Conservation (phyloP, 257 asterid genomes). For the Misopates orontium region DNA sequence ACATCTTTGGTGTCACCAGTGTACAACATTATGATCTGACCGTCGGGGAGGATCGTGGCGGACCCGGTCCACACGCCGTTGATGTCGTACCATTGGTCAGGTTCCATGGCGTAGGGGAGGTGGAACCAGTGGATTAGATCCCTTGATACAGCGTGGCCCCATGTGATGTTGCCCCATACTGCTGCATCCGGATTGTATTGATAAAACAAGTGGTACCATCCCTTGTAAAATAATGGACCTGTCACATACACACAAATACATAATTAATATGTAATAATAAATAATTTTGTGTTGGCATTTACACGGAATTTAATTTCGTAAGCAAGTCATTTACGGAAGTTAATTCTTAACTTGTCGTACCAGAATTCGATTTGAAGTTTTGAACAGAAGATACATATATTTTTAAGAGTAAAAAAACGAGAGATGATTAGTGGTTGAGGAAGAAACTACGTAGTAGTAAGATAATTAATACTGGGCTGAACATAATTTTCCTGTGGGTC, state of each 20-base stretch:
- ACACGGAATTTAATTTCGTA: background rate
- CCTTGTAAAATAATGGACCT: constrained; percentile 82
- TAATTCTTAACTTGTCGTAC: background rate
- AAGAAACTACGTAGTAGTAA: background rate
- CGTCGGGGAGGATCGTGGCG: constrained; percentile 74
- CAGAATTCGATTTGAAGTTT: background rate
- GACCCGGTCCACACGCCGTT: constrained; percentile 95
- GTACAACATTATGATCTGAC: constrained; percentile 66
- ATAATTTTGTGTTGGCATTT: no score
- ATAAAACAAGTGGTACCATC: constrained; percentile 87
- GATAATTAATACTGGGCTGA: background rate
- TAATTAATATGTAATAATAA: no score
- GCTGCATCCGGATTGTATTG: constrained; percentile 86
- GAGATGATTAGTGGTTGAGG: no score
- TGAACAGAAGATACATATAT: no score
- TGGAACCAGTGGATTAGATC: constrained; percentile 79
- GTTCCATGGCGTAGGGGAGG: constrained; percentile 69
- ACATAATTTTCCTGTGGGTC: no score
- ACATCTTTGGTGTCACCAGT: constrained; percentile 60
- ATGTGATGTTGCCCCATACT: constrained; percentile 75
- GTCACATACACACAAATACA: background rate
- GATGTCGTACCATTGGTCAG: constrained; percentile 68
- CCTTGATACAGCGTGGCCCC: constrained; percentile 86
- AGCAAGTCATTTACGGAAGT: background rate
- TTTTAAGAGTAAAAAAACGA: no score